Evolutionary conservation across 2,329 filamentous ascomycete species (phyloP), one percentile per base, ranked within the genome.

Genomic region (Colletotrichum lentis): DNA sequence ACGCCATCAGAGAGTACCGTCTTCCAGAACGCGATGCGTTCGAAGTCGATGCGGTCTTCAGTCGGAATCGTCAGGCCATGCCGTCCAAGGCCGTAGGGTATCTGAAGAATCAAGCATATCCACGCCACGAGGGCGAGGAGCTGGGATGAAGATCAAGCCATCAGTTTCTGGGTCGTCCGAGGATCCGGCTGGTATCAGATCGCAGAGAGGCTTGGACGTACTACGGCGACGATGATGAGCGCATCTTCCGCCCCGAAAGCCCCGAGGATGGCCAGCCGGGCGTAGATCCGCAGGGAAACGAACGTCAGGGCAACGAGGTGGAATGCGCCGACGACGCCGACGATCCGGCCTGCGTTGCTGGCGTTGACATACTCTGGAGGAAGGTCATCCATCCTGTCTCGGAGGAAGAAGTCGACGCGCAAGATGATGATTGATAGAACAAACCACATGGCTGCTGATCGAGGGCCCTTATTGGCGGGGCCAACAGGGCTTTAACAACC

Each of bases 191-290:
- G 4, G 18, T 37, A 3, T 11, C 18, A 22, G 37, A 27, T n/a
- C 31, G 10, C 5, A 3, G 3, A 46, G 8, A 11, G 3, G 12
- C n/a, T 1, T 35, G 2, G 12, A 58, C 70, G 61, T 69, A 75
- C 74, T 12, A 20, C 43, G 55, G 73, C 69, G 16, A 73, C 39
- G 11, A 72, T 66, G 58, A 76, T 74, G 35, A 76, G 70, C 0
- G 70, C 70, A 69, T 76, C 74, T 57, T 76, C 74, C 27, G 71
- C 67, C n/a, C 73, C 73, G 59, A 75, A 75, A 2, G 71, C 72
- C 0, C 73, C 70, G 20, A 74, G 71, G 6, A 76, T 54, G 14
- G 71, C 54, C 18, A 73, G 49, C 12, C 73, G 69, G 18, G 72
- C 72, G 52, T 75, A 76, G n/a, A 74, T 69, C 5, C 74, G 71